Percentiles rank a stretch among this genome's conserved stretches.
Conservation (phyloP, 192 early-diverging fungal species). For the Blastocladiella britannica region DNA sequence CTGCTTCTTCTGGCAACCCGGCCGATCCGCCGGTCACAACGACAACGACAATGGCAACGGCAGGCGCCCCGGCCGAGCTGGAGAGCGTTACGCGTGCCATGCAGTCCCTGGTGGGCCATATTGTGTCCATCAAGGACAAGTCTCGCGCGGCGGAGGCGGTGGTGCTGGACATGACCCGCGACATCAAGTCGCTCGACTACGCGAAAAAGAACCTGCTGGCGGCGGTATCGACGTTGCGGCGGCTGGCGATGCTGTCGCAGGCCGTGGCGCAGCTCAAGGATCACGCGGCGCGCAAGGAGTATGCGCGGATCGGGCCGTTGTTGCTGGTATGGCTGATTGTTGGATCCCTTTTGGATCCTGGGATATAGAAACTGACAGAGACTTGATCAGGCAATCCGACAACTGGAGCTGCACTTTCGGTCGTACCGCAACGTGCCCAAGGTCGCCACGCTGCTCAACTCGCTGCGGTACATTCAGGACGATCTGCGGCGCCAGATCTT, state of each 20-base stretch:
- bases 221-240: constrained; percentile 57
- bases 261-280: constrained; percentile 50
- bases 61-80: not conserved
- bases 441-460: constrained; percentile 43
- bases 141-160: constrained; percentile 63
- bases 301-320: constrained; percentile 56
- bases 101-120: constrained; percentile 54
- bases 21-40: too few relatives aligned
- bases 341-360: not conserved
- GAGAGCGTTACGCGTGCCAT: not conserved
- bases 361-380: not conserved
- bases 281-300: constrained; percentile 44
- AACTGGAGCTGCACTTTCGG: constrained; percentile 55
- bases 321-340: constrained; percentile 29
- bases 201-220: constrained; percentile 76
- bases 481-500: constrained; percentile 41
- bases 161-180: constrained; percentile 87
- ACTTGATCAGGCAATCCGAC: constrained; percentile 37
- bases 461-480: constrained; percentile 36
- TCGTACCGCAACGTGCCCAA: constrained; percentile 50
- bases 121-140: constrained; percentile 66
- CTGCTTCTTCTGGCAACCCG: too few relatives aligned
- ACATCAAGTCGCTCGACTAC: constrained; percentile 83
- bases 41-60: not conserved
- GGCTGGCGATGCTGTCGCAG: constrained; percentile 70